phyloP scores from a whole-genome alignment of 495 filamentous ascomycete genomes.

The Talaromyces nanjingensis region DNA sequence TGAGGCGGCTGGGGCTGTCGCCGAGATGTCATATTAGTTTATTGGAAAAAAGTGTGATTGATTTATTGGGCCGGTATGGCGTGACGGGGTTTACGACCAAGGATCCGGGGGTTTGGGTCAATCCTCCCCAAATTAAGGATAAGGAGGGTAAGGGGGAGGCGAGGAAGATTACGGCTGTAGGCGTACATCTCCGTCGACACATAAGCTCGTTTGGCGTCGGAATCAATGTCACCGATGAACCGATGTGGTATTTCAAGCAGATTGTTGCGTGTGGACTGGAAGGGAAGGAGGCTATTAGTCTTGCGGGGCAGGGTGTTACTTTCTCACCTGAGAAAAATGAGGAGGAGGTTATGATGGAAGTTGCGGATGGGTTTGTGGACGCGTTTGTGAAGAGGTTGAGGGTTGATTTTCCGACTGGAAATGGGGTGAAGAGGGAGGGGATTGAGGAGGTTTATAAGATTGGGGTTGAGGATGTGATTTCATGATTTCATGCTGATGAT shows the following conservation, averaged over 20 bases:
- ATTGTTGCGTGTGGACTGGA: constrained; percentile 85
- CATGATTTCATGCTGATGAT: not conserved
- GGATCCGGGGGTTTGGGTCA: constrained; percentile 84
- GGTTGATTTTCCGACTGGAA: constrained; percentile 32
- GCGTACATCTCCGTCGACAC: constrained; percentile 78
- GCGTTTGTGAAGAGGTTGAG: constrained; percentile 34
- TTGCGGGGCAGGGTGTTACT: constrained; percentile 36
- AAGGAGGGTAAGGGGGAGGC: constrained; percentile 12
- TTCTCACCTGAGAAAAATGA: not conserved
- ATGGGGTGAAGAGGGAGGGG: constrained; percentile 22
- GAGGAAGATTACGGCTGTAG: constrained; percentile 80
- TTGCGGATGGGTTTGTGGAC: constrained; percentile 33
- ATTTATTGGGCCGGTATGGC: constrained; percentile 46
- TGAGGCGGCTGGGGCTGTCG: constrained; percentile 47
- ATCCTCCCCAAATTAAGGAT: not conserved
- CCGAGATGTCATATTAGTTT: constrained; percentile 63
- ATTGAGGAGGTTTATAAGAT: constrained; percentile 38
- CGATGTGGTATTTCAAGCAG: constrained; percentile 62
- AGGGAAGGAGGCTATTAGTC: constrained; percentile 67
- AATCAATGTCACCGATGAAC: constrained; percentile 65
- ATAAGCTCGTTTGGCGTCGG: constrained; percentile 83
- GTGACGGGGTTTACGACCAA: constrained; percentile 55
- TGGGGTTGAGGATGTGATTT: constrained; percentile 24
- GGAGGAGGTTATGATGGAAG: constrained; percentile 18
- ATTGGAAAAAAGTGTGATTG: constrained; percentile 70